A percentile compares a stretch with the other conserved stretches of the same genome.
These are phyloP conservation scores for Cystofilobasidium bisporidii DNA, from an alignment of 768 basidiomycete species.

Conservation along the genomic window DNA sequence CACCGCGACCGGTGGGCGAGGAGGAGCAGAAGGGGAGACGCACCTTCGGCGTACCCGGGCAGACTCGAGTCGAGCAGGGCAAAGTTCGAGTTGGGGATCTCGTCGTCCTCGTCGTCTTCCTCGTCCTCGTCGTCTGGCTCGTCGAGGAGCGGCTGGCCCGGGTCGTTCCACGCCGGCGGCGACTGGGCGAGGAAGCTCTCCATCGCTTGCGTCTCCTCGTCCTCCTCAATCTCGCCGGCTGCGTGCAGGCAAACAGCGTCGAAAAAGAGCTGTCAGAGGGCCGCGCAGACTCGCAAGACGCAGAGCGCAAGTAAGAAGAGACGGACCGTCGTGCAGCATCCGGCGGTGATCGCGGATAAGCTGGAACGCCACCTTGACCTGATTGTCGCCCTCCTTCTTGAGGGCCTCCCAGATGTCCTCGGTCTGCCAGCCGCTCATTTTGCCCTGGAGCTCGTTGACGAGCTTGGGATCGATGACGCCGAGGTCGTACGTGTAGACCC, in stretches of 20 bases:
- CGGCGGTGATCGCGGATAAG: constrained; percentile 79
- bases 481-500: constrained; percentile 79
- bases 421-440: constrained; percentile 64
- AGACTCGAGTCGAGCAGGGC: constrained; percentile 84
- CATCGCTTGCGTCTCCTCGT: constrained; percentile 52
- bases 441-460: constrained; percentile 64
- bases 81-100: constrained; percentile 56
- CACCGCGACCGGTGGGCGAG: no score
- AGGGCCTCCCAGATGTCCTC: constrained; percentile 83
- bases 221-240: constrained; percentile 57
- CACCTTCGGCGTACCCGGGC: constrained; percentile 45
- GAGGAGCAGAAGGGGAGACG: constrained; percentile 21
- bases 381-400: constrained; percentile 77
- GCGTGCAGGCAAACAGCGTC: no score
- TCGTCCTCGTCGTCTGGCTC: constrained; percentile 50
- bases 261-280: no score
- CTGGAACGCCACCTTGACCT: constrained; percentile 94
- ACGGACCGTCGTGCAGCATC: constrained; percentile 72
- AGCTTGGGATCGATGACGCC: constrained; percentile 87
- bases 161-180: constrained; percentile 39
- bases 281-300: no score
- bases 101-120: constrained; percentile 39
- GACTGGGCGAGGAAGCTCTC: constrained; percentile 42
- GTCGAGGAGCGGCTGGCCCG: constrained; percentile 55
- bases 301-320: no score